phyloP scores from a whole-genome alignment of 148 eudicot genomes.

The Chenopodium quinoa region DNA sequence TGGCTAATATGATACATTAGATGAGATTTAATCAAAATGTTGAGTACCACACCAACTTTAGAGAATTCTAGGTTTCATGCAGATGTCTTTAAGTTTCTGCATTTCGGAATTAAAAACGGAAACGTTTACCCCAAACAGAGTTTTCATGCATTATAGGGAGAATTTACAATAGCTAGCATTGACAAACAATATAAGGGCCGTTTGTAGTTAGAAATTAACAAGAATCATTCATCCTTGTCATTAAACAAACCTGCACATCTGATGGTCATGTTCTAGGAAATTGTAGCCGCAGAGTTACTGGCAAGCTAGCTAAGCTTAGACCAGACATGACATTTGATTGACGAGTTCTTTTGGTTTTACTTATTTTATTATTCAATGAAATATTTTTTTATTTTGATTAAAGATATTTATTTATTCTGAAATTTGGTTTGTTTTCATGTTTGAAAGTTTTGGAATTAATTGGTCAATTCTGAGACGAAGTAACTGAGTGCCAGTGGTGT shows the following conservation, averaged over 20 bases:
- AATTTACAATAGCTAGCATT: too few species aligned
- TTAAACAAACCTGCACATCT: background rate
- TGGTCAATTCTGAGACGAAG: slow-evolving; percentile 17
- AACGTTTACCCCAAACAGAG: too few species aligned
- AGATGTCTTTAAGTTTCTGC: too few species aligned
- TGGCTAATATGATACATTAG: too few species aligned
- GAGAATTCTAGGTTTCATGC: too few species aligned
- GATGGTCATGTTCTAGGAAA: slow-evolving; percentile 21
- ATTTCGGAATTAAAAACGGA: too few species aligned
- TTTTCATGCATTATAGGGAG: too few species aligned
- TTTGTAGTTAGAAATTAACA: background rate
- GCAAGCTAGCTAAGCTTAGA: slow-evolving; percentile 15
- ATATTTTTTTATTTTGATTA: background rate
- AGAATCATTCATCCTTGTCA: background rate
- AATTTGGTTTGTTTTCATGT: background rate
- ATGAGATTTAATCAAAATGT: too few species aligned
- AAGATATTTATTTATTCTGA: background rate
- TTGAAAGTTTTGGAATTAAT: background rate
- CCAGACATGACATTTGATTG: slow-evolving; percentile 16
- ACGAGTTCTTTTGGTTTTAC: background rate
- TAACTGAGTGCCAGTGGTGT: slow-evolving; percentile 20
- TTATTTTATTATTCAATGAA: background rate
- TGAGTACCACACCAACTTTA: too few species aligned
- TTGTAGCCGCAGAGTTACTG: slow-evolving; percentile 26
- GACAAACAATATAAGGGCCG: background rate